Conservation (phyloP, 805 yeast genomes). For the Kuraishia capsulata region DNA sequence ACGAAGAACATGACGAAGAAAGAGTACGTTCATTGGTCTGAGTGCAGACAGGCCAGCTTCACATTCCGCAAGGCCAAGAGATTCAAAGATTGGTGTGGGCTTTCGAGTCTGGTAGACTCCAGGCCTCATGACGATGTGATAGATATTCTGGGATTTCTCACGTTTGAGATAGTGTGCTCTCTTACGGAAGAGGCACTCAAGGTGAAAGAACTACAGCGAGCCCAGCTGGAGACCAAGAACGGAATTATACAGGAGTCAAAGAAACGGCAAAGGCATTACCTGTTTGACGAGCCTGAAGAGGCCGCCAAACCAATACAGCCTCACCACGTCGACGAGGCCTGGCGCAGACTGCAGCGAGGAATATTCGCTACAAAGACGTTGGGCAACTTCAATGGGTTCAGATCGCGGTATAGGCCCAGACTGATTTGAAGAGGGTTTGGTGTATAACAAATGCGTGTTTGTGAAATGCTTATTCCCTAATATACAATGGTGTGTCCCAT, state of each 20-base stretch:
- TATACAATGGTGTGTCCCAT: too few species aligned
- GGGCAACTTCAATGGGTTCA: constrained; percentile 66
- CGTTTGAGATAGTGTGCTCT: constrained; percentile 94
- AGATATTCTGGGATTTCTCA: constrained; percentile 88
- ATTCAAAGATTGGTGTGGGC: constrained; percentile 94
- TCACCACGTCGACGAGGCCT: constrained; percentile 80
- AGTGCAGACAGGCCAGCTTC: constrained; percentile 94
- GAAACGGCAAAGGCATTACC: constrained; percentile 42
- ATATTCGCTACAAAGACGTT: constrained; percentile 53
- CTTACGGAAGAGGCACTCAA: constrained; percentile 85
- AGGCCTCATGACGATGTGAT: constrained; percentile 94
- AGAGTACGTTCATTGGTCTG: constrained; percentile 98
- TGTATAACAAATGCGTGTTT: too few species aligned
- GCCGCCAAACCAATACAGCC: constrained; percentile 70
- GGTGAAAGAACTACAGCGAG: constrained; percentile 50
- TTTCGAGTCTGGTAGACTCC: constrained; percentile 73
- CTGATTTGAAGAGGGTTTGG: constrained; percentile 31
- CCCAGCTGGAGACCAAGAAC: constrained; percentile 15
- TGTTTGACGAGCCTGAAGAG: constrained; percentile 87
- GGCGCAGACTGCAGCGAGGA: constrained; percentile 63
- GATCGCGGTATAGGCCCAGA: constrained; percentile 41
- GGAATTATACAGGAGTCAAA: constrained; percentile 24
- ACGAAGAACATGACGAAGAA: constrained; percentile 91
- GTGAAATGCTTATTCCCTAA: too few species aligned
- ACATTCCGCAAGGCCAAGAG: constrained; percentile 92